A percentile compares a stretch with the other conserved stretches of the same genome.
phyloP scores from a whole-genome alignment of 2,329 filamentous ascomycete species.

The Ceratocystis harringtonii region DNA sequence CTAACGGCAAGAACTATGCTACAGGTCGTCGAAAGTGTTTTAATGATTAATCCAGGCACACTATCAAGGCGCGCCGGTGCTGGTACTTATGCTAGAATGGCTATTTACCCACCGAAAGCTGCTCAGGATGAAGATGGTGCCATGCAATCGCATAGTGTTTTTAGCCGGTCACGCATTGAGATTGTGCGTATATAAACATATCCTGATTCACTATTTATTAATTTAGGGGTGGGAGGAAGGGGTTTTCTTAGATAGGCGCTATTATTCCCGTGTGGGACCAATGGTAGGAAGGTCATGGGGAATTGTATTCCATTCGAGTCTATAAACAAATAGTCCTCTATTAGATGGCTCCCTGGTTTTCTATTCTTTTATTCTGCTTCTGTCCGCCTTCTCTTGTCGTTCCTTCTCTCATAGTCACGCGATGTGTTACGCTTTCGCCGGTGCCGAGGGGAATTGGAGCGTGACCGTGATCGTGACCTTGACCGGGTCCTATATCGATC shows the following conservation, averaged over 20 bases:
- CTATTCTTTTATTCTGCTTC: slow-evolving; percentile 26
- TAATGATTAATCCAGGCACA: slow-evolving; percentile 80
- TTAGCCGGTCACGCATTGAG: slow-evolving; percentile 72
- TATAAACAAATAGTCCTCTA: not conserved
- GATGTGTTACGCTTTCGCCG: slow-evolving; percentile 36
- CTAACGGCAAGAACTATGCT: slow-evolving; percentile 15
- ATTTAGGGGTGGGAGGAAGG: not conserved
- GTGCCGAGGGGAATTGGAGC: slow-evolving; percentile 21
- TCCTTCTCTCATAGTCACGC: slow-evolving; percentile 36
- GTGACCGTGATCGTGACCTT: slow-evolving; percentile 22
- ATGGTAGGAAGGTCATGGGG: not conserved
- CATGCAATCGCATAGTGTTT: slow-evolving; percentile 59
- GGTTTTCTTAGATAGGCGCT: not conserved
- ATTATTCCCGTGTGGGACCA: not conserved
- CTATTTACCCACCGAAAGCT: slow-evolving; percentile 49
- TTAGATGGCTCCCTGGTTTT: not conserved
- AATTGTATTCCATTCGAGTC: not conserved
- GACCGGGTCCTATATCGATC: slow-evolving; percentile 23
- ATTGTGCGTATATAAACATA: slow-evolving; percentile 54
- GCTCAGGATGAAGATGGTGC: slow-evolving; percentile 42
- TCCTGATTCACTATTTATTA: not conserved
- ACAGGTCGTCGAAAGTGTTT: slow-evolving; percentile 77
- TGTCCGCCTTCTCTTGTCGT: slow-evolving; percentile 45
- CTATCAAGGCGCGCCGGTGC: slow-evolving; percentile 71
- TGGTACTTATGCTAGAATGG: slow-evolving; percentile 74